Conservation (phyloP, 306 rosid genomes). For the Canavalia gladiata region DNA sequence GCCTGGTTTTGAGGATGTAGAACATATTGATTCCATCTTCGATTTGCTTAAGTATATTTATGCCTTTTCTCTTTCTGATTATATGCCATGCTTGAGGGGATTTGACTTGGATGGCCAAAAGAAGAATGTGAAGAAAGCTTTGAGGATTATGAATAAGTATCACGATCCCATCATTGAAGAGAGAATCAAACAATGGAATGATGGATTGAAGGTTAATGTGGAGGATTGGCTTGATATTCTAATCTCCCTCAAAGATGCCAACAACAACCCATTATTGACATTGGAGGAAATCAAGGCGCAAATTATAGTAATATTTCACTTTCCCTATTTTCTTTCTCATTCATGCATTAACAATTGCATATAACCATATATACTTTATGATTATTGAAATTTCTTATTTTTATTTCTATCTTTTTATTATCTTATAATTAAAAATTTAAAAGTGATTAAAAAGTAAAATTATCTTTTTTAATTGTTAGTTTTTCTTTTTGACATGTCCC, state of each 20-base stretch:
- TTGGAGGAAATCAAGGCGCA: conserved; percentile 56
- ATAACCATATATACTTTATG: neutral
- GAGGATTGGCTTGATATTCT: conserved; percentile 63
- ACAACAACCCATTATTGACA: conserved; percentile 44
- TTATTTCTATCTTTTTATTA: too few relatives aligned
- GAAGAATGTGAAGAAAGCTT: conserved; percentile 34
- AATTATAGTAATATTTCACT: conserved; percentile 32
- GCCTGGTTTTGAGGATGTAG: conserved; percentile 54
- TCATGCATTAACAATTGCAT: neutral
- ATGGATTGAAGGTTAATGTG: conserved; percentile 39
- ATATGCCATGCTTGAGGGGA: conserved; percentile 51
- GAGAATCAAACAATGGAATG: conserved; percentile 50
- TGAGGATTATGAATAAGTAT: conserved; percentile 33
- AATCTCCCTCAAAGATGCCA: conserved; percentile 46
- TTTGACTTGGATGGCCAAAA: conserved; percentile 56
- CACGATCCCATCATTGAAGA: conserved; percentile 52
- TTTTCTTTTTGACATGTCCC: neutral
- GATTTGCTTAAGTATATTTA: conserved; percentile 37
- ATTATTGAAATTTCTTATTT: neutral
- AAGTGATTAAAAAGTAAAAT: neutral
- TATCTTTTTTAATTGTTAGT: too few relatives aligned
- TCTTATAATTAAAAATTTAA: too few relatives aligned
- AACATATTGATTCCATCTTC: conserved; percentile 46
- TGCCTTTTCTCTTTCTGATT: conserved; percentile 55
- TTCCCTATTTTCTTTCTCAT: neutral